Base-by-base conservation (phyloP, 768 basidiomycete species). In the Boletus pseudo-olivaceus region DNA sequence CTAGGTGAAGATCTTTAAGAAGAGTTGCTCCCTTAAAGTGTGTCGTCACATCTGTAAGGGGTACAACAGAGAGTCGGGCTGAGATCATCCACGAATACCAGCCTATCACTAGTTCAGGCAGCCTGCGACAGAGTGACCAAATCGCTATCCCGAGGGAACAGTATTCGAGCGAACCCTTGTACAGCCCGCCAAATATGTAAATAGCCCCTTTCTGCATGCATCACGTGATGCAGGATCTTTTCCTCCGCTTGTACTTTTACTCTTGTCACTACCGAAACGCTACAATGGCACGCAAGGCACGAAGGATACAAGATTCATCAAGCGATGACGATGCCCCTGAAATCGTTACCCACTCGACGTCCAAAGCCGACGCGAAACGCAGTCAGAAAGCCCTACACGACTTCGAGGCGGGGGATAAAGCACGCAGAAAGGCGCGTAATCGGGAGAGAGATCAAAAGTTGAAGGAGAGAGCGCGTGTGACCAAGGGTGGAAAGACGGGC, bases 281-380 rank as follows among this genome's bases (percentile, higher is more conserved):
- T 30, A 23, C 38, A 8, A 67, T 69, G 67, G 55, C 57, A 20
- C 58, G 54, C 34, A 68, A 64, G 51, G 10, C 30, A 46, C 60
- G 43, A 23, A 49, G 27, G 12, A 45, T 15, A 32, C 57, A 54
- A 33, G 67, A 59, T 14, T 4, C 19, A 32, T 63, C 65, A 34
- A 72, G 69, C 51, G 73, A 73, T 43, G 77, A 77, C 47, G 74
- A 82, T 1, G 74, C 75, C 1, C 83, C 83, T 1, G 82, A 83
- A 57, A 62, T 78, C 0, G 62, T 84, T 17, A 71, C 80, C 0
- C 76, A 78, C n/a, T 70, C 70, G 0, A 62, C 72, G 5, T 78
- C 81, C 26, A 83, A 78, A 62, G 73, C 73, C 23, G 58, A 68
- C 12, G 74, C 67, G 8, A 69, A 74, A 54, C 72, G 68, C 38